phyloP scores from a whole-genome alignment of 306 rosid genomes.

The Rubus parviflorus region DNA sequence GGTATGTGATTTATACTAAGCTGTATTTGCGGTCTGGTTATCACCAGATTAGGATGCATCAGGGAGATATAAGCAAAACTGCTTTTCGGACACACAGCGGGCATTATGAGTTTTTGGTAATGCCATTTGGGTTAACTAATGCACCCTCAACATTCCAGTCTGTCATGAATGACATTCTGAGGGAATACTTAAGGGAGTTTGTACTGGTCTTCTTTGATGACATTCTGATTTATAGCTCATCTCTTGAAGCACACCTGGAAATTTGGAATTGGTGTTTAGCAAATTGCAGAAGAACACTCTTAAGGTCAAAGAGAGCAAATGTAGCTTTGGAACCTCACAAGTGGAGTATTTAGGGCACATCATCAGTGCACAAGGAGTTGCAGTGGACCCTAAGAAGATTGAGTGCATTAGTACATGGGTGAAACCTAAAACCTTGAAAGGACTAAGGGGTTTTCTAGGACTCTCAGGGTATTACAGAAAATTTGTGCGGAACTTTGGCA shows the following conservation, averaged over 20 bases:
- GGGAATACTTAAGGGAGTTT: not conserved
- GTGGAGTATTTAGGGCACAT: not conserved
- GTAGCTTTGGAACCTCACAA: not conserved
- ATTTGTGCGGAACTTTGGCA: not conserved
- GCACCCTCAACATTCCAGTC: not conserved
- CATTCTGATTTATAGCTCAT: not conserved
- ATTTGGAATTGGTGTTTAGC: fast-evolving
- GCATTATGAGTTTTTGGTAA: not conserved
- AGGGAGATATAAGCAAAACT: fast-evolving
- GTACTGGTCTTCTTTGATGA: not conserved
- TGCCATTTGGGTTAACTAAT: not conserved
- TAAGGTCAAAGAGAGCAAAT: not conserved
- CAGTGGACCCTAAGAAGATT: not conserved
- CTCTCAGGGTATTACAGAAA: not conserved
- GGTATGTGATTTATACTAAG: not conserved
- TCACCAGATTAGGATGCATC: not conserved
- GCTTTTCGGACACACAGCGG: not conserved
- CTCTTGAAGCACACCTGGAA: fast-evolving
- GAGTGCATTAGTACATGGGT: not conserved
- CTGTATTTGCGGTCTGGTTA: not conserved
- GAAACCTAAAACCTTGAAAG: not conserved
- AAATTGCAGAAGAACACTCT: not conserved
- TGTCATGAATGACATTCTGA: not conserved
- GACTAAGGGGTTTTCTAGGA: not conserved
- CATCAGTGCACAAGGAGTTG: fast-evolving